Percentiles rank a stretch among this genome's conserved stretches.
These are phyloP conservation scores for Neurospora intermedia DNA, from an alignment of 495 filamentous ascomycete species.

Conservation along the genomic window DNA sequence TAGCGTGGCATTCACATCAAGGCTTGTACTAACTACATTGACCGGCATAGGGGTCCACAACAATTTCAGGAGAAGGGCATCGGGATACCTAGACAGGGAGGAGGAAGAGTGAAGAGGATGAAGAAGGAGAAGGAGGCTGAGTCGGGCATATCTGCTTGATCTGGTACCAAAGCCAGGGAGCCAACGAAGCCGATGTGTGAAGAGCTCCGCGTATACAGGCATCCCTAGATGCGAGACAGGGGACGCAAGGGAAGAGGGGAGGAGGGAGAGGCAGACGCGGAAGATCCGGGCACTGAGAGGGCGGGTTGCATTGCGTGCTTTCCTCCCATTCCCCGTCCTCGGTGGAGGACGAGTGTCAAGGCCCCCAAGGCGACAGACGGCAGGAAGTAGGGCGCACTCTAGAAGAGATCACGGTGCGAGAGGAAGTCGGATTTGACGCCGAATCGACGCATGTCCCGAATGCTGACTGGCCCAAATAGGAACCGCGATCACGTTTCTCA, in stretches of 20 bases:
- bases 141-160: background rate
- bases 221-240: background rate
- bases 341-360: background rate
- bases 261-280: background rate
- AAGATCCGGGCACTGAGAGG: background rate
- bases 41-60: background rate
- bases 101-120: background rate
- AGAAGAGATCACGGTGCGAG: background rate
- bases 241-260: background rate
- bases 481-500: background rate
- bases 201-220: background rate
- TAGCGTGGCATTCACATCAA: background rate
- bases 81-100: background rate
- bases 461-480: background rate
- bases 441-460: background rate
- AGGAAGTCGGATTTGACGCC: background rate
- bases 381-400: background rate
- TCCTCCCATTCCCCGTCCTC: background rate
- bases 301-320: background rate
- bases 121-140: background rate
- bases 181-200: background rate
- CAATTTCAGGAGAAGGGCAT: background rate
- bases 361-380: background rate
- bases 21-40: background rate
- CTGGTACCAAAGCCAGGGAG: background rate